Evolutionary conservation across 2,329 filamentous ascomycete species (phyloP), one percentile per base, ranked within the genome.

Genomic region (Epichloe bromicola): DNA sequence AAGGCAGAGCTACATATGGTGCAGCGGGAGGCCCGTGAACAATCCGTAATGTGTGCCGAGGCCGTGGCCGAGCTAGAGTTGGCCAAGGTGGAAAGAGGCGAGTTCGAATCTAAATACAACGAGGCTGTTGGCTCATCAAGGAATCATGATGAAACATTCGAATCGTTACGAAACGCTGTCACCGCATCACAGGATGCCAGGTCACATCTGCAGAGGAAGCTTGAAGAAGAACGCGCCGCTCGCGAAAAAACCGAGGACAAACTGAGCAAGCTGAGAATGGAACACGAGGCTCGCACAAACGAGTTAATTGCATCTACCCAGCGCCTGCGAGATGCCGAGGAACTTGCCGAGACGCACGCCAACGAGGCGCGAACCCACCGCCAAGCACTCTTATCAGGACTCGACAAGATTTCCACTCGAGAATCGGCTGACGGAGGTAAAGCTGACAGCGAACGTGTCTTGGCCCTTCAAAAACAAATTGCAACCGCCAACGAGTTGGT

Each of bases 301-400:
- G 91, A 98, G 63, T 74, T 97, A 3, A 87, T 89, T 43, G 78
- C 77, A 19, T 76, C 82, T 0, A 83, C 79, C 2, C 82, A 88
- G 58, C 83, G 86, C 48, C 70, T 98, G 46, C 82, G 79, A 40
- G 90, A 96, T 65, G 82, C 88, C 0, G 89, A 98, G 67, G 88
- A 95, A 61, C 70, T 97, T 43, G 86, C 87, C 1, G 86, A 94
- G 61, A 88, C 85, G 58, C 84, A 95, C 65, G 87, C 90, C 5
- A 81, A 83, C 57, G 94, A 98, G 70, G 91, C 93, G 5, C 79
- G 83, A 51, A 85, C 86, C 15, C 91, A 97, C 63, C 86, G 87
- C 23, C 75, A 86, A 58, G 90, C 86, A 20, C 82, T 98, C 36
- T 71, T 97, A 44, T 77, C 82, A 46, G 91, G 93, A 4, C 75